Base-by-base conservation (phyloP, 345 rosid species). In the Pelargonium nanum region DNA sequence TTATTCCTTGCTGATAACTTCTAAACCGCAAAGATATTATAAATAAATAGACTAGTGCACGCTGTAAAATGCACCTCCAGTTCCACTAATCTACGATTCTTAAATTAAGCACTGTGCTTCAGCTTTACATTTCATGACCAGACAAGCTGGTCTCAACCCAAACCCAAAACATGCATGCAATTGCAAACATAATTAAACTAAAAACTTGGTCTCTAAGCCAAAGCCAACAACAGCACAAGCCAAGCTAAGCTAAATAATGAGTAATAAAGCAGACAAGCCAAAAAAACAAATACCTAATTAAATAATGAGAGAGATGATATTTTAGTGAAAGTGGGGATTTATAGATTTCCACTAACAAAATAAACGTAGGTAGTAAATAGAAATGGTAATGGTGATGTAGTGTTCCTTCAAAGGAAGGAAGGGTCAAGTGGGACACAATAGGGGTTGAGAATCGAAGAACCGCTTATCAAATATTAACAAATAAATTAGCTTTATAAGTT, bases 341-440 rank as follows among this genome's bases (percentile, higher is more conserved):
- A 63, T 85, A 78, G 95, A 87, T 78, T 61, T 85, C 97, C 95
- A 87, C 95, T 84, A 21, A 69, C 28, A 57, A 55, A 56, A 61
- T 67, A 69, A 61, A 54, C 67, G 68, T 71, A 64, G 45, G 69
- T 40, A 25, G 59, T 50, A 66, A 23, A 28, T 28, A 28, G 34
- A 28, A 28, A 28, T 28, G 8, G 34, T 9, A 34, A 15, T 69
- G 4, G 61, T 19, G 24, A 13, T 61, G 51, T 1, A 32, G 67
- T 80, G 86, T 19, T 83, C 87, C 67, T 87, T 87, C 78, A 74
- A 59, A 58, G 50, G 70, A 52, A 70, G 81, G 82, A 83, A 87
- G 78, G 83, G 95, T 71, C 90, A 82, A 74, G 75, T 70, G 72
- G 54, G 73, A 62, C 57, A 74, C 53, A 53, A 53, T 53, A 76